Base-by-base conservation (phyloP, 2,329 filamentous ascomycete genomes). In the Pyricularia pennisetigena region DNA sequence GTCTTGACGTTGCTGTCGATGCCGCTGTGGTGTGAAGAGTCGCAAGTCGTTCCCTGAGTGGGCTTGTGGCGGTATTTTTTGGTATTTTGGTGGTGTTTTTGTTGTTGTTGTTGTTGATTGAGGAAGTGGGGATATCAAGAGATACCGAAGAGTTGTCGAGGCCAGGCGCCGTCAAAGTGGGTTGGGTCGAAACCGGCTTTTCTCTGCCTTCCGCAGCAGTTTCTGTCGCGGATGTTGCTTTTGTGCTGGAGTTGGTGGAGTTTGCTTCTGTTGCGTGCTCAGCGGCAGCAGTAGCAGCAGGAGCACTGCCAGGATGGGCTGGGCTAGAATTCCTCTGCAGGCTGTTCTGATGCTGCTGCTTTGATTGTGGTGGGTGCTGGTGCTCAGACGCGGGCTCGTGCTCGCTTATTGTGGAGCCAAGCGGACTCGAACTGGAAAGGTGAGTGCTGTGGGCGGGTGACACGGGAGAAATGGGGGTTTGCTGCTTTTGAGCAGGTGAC, bases 1-100 rank as follows among this genome's bases (percentile, higher is more conserved):
- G 69, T 69, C 61, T 69, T 61, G 69, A 68, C 24, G 59, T 62
- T 62, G 10, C 26, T 9, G 68, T 62, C 10, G 73, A 67, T 68
- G 72, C 69, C n/a, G 75, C 70, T 64, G 76, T 71, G 68, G 75
- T 72, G 71, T 80, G 77, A 70, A 78, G 77, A 66, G 79, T 78
- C 69, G 77, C 77, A 66, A 78, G 76, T 72, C 78, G 78, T 73
- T 73, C 76, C 70, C 30, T 65, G 64, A 49, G 16, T 20, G 41
- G 41, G 5, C 41, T n/a, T 49, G 64, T 26, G 64, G 23, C 64
- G 35, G 24, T 66, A 20, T 54, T 65, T 23, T 49, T 66, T 12
- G 29, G 35, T n/a, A 49, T 49, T 49, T 49, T 35, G 32, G 41
- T 49, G 30, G 30, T 32, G 9, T 32, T n/a, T 65, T 16, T 28